Evolutionary conservation across 306 rosid species (phyloP).

Genomic region (Echinosophora koreensis): DNA sequence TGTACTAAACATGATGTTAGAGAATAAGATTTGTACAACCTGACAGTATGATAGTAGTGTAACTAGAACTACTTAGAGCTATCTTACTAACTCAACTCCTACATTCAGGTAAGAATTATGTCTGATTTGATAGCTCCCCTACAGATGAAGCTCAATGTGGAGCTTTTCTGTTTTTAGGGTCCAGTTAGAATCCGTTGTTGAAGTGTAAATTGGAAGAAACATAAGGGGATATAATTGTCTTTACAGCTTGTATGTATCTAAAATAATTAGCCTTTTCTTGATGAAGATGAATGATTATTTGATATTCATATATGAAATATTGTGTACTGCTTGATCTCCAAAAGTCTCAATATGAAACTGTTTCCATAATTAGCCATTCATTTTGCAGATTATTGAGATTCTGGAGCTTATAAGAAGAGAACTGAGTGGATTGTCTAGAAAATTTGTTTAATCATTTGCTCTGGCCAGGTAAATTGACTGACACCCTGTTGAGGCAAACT

Average conservation of each 20-base stretch:
- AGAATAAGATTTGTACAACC: neutral
- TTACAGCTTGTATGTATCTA: neutral
- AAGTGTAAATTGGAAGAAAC: slow-evolving; percentile 13
- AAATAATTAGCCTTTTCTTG: neutral
- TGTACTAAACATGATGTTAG: neutral
- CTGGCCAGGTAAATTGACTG: slow-evolving; percentile 54
- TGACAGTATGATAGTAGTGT: neutral
- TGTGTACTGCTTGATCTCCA: neutral
- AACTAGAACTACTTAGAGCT: slow-evolving; percentile 4
- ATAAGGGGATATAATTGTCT: slow-evolving; percentile 18
- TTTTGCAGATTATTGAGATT: slow-evolving; percentile 72
- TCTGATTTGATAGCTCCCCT: neutral
- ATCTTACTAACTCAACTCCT: neutral
- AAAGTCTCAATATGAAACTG: neutral
- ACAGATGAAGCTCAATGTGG: neutral
- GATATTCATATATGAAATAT: slow-evolving; percentile 30
- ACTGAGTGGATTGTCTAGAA: slow-evolving; percentile 58
- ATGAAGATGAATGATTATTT: slow-evolving; percentile 30
- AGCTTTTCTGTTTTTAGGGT: neutral
- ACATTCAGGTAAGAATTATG: neutral
- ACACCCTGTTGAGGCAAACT: slow-evolving; percentile 15
- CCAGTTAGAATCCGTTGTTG: neutral
- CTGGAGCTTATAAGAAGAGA: slow-evolving; percentile 85
- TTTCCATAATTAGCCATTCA: slow-evolving; percentile 34
- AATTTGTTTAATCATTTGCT: slow-evolving; percentile 48